Percentiles rank a stretch among this genome's conserved stretches.
Evolutionary conservation across 495 filamentous ascomycete genomes (phyloP).

Genomic region (Penicillium canescens): DNA sequence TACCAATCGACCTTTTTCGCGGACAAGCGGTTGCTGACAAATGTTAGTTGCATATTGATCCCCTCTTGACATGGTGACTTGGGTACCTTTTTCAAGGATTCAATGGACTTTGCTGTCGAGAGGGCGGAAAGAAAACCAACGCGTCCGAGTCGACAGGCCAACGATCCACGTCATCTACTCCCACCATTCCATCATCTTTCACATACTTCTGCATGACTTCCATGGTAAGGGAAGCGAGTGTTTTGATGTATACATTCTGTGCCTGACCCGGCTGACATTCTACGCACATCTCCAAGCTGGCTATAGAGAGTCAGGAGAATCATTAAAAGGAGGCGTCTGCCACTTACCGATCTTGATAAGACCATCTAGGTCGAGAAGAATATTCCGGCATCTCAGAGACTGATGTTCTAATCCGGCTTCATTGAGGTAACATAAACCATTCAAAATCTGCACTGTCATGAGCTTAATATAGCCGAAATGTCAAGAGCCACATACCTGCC

Average conservation of each 20-base stretch:
- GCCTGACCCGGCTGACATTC: background rate
- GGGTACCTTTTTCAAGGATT: slow-evolving; percentile 20
- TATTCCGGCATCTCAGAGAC: slow-evolving; percentile 1
- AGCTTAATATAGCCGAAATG: background rate
- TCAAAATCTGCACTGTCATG: slow-evolving; percentile 4
- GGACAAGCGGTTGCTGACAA: slow-evolving; percentile 17
- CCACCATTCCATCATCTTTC: slow-evolving; percentile 34
- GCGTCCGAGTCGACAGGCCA: slow-evolving; percentile 29
- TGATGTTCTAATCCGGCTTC: slow-evolving; percentile 1
- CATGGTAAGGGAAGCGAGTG: slow-evolving; percentile 27
- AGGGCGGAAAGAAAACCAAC: slow-evolving; percentile 25
- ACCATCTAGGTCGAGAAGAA: slow-evolving; percentile 13
- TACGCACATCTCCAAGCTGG: slow-evolving; percentile 7
- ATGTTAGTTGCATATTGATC: background rate
- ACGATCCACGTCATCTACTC: slow-evolving; percentile 31
- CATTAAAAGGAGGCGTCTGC: background rate
- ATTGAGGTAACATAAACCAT: slow-evolving; percentile 7
- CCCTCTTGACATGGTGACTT: background rate
- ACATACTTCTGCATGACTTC: slow-evolving; percentile 39
- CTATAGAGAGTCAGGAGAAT: slow-evolving; percentile 4
- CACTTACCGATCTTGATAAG: slow-evolving; percentile 13
- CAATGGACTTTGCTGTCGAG: slow-evolving; percentile 19
- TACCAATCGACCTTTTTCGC: slow-evolving; percentile 6
- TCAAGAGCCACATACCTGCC: slow-evolving; percentile 9
- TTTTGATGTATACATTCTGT: slow-evolving; percentile 17